Percentiles rank a stretch among this genome's conserved stretches.
Conservation (phyloP, 208 protist species). For the Wallacemonas rigidus region DNA sequence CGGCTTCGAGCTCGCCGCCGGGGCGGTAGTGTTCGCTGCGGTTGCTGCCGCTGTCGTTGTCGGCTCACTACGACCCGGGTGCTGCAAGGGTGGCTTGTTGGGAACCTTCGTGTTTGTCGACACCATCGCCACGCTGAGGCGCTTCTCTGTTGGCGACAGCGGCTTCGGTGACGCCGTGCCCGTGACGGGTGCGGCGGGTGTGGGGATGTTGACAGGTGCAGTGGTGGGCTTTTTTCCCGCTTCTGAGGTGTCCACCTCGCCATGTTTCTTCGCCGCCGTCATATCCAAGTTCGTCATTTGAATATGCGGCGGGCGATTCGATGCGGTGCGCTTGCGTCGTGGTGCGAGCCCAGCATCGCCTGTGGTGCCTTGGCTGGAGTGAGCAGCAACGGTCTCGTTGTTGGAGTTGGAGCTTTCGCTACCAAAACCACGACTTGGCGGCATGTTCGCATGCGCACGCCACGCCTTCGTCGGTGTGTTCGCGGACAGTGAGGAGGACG, state of each 20-base stretch:
- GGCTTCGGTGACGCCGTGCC: not conserved
- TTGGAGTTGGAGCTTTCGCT: slow-evolving; percentile 6
- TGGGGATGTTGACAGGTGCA: not conserved
- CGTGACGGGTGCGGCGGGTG: not conserved
- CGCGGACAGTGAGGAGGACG: not conserved
- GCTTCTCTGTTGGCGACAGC: not conserved
- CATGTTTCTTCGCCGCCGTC: not conserved
- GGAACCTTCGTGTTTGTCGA: slow-evolving; percentile 10
- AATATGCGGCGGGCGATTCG: slow-evolving; percentile 2
- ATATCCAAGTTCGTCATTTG: not conserved
- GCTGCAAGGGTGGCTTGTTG: slow-evolving; percentile 5
- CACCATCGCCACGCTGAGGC: not conserved
- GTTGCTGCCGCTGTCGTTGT: not conserved
- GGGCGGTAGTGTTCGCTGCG: not conserved
- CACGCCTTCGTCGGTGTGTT: slow-evolving; percentile 7
- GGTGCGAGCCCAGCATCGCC: slow-evolving; percentile 5
- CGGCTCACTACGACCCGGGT: not conserved
- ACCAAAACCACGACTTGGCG: too few species aligned
- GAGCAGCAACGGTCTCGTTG: not conserved
- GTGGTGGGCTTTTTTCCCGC: not conserved
- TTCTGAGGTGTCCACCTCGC: not conserved
- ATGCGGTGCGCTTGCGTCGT: not conserved
- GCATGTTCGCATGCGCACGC: not conserved
- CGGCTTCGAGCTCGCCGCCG: not conserved
- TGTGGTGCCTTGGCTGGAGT: not conserved